These are phyloP conservation scores for Venturia aucupariae DNA, from an alignment of 2,329 filamentous ascomycete species.

Conservation along the genomic window DNA sequence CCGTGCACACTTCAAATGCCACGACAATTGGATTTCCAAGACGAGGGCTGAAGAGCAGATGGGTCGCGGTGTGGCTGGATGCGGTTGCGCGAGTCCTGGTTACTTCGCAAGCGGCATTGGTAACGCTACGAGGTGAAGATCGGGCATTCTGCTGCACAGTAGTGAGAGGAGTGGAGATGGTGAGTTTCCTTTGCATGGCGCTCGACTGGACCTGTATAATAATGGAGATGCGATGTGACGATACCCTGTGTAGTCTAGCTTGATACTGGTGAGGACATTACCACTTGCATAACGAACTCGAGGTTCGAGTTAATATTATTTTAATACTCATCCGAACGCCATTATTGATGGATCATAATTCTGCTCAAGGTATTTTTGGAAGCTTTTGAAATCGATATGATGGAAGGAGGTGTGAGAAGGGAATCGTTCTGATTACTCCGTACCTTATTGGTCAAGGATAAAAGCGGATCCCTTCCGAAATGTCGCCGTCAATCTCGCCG, in stretches of 20 bases:
- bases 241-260: not conserved
- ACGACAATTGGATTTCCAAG: not conserved
- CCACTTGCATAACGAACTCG: not conserved
- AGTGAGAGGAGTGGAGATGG: not conserved
- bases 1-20: not conserved
- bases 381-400: too few relatives aligned
- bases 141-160: not conserved
- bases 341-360: not conserved
- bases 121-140: not conserved
- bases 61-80: not conserved
- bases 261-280: not conserved
- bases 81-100: not conserved
- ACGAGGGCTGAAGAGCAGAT: not conserved
- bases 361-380: too few relatives aligned
- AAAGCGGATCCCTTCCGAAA: not conserved
- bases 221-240: not conserved
- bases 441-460: too few relatives aligned
- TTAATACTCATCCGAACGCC: not conserved
- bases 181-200: not conserved
- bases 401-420: not conserved
- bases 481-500: not conserved
- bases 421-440: not conserved
- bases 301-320: not conserved
- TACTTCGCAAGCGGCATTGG: not conserved
- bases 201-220: not conserved